Percentiles rank a stretch among this genome's conserved stretches.
Evolutionary conservation across 805 yeast genomes (phyloP).

Genomic region (Metschnikowia baotianmanensis): DNA sequence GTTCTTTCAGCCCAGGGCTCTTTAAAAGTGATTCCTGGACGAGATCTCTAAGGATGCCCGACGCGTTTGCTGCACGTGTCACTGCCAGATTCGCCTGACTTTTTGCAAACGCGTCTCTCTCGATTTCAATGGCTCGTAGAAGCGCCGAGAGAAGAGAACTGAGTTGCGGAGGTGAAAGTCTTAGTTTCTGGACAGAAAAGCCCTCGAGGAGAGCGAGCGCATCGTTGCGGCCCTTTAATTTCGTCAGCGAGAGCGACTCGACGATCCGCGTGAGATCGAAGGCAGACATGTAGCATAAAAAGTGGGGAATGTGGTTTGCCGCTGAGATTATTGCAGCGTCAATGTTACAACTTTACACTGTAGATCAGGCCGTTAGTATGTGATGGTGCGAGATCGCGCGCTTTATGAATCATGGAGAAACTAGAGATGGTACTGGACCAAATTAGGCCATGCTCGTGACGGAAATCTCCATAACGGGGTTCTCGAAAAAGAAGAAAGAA

Average conservation of each 20-base stretch:
- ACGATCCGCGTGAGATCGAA: conserved; percentile 16
- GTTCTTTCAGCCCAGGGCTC: conserved; percentile 8
- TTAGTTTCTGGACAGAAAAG: conserved; percentile 16
- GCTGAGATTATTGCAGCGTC: no score
- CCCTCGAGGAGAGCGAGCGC: conserved; percentile 14
- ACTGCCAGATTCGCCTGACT: conserved; percentile 26
- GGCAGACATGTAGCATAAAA: conserved; percentile 12
- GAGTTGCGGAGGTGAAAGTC: conserved; percentile 23
- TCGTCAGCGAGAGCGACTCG: conserved; percentile 15
- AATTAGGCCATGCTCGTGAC: no score
- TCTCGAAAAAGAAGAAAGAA: no score
- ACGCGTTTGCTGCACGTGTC: conserved; percentile 29
- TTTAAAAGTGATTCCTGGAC: conserved; percentile 17
- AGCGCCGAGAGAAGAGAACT: conserved; percentile 24
- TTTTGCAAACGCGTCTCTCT: conserved; percentile 30
- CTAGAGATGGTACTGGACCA: no score
- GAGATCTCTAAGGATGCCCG: conserved; percentile 30
- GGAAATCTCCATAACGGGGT: no score
- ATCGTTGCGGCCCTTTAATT: conserved; percentile 16
- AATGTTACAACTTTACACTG: no score
- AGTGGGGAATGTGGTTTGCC: not conserved
- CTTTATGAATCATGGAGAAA: no score
- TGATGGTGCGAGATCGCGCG: no score
- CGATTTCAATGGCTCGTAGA: conserved; percentile 32
- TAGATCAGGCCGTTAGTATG: no score